phyloP scores from a whole-genome alignment of 257 asterid species.

The Gynochthodes officinalis region DNA sequence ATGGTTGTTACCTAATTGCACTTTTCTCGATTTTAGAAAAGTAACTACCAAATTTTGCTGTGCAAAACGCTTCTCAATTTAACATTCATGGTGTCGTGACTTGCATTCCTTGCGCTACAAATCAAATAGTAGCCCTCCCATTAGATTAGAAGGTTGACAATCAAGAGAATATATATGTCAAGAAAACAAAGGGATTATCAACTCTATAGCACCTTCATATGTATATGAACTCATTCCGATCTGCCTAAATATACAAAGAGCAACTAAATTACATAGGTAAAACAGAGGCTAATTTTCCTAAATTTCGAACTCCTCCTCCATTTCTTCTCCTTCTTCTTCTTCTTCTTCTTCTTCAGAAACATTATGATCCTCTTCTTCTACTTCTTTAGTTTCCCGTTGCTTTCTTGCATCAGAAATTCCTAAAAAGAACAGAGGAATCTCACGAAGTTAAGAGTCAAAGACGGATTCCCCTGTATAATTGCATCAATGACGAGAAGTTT shows the following conservation, averaged over 20 bases:
- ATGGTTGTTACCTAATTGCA: neutral
- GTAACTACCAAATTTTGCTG: neutral
- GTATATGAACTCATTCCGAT: neutral
- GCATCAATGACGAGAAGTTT: neutral
- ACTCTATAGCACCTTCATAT: neutral
- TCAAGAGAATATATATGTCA: neutral
- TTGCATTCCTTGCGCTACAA: too few species aligned
- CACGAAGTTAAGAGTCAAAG: neutral
- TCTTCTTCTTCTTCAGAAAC: conserved; percentile 13
- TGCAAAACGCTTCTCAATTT: too few species aligned
- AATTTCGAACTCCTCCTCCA: conserved; percentile 11
- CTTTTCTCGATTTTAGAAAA: neutral
- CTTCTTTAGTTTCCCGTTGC: conserved; percentile 7
- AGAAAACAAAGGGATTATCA: neutral
- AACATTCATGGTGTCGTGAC: neutral
- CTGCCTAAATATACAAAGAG: neutral
- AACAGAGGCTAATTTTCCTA: conserved; percentile 5
- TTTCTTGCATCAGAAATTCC: conserved; percentile 16
- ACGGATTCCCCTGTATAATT: neutral
- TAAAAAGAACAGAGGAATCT: conserved; percentile 2
- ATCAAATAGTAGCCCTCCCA: too few species aligned
- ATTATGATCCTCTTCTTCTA: conserved; percentile 12
- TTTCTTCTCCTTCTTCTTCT: conserved; percentile 8
- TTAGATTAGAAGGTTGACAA: neutral
- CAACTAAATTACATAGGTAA: neutral